A percentile compares a stretch with the other conserved stretches of the same genome.
phyloP scores from a whole-genome alignment of 345 rosid species.

The Reutealis trisperma region DNA sequence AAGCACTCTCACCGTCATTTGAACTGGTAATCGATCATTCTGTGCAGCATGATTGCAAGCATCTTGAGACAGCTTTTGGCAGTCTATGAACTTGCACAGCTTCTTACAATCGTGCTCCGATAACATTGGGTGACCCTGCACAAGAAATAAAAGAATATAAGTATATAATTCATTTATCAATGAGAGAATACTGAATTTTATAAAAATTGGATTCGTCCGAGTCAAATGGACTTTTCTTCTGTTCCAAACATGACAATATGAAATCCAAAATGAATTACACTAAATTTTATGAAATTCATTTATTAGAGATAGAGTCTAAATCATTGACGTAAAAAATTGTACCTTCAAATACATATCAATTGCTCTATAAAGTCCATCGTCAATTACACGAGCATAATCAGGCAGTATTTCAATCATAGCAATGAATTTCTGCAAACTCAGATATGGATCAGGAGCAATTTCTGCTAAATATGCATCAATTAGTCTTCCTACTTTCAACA shows the following conservation, averaged over 20 bases:
- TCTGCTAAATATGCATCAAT: slow-evolving; percentile 83
- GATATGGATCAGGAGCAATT: slow-evolving; percentile 79
- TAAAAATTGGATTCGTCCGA: too few species aligned
- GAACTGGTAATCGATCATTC: slow-evolving; percentile 62
- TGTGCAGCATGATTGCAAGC: slow-evolving; percentile 39
- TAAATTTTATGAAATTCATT: too few species aligned
- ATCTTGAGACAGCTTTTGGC: slow-evolving; percentile 26
- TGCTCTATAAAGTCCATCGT: slow-evolving; percentile 83
- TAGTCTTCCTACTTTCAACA: slow-evolving; percentile 76
- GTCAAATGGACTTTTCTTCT: too few species aligned
- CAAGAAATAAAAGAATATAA: background rate
- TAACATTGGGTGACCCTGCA: slow-evolving; percentile 21
- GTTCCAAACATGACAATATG: too few species aligned
- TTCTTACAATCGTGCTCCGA: slow-evolving; percentile 23
- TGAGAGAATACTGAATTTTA: too few species aligned
- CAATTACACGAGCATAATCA: slow-evolving; percentile 69
- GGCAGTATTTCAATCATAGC: slow-evolving; percentile 75
- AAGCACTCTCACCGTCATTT: slow-evolving; percentile 61
- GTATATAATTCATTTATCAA: too few species aligned
- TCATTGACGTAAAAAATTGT: background rate
- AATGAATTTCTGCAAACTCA: slow-evolving; percentile 66
- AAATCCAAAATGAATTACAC: too few species aligned
- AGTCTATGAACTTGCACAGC: slow-evolving; percentile 21
- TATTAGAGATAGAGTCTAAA: background rate
- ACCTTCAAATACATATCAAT: slow-evolving; percentile 86